Base-by-base conservation (phyloP, 257 asterid species). In the Solanum etuberosum region DNA sequence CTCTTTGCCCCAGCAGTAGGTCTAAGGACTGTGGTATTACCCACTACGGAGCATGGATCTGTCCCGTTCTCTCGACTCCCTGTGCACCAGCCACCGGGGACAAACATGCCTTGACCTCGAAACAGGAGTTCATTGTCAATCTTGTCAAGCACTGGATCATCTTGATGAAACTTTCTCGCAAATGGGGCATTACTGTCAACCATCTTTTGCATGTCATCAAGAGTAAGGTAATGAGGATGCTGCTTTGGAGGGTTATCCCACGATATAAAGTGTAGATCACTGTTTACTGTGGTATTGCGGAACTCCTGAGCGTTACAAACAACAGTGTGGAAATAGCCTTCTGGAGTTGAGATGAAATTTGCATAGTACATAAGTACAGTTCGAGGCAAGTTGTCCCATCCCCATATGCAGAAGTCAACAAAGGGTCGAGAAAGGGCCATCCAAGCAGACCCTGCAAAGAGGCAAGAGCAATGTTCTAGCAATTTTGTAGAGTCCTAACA, bases 361-460 rank as follows among this genome's bases (percentile, higher is more conserved):
- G 99, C 95, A 68, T 95, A 96, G 91, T 95, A 96, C 99, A 96
- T 96, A 16, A 96, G 96, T 37, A 93, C 98, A 9, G 97, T 96
- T 88, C 99, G 90, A 1, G 99, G 99, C 59, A 96, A 88, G 92
- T 96, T 96, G 89, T 95, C 98, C 98, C 98, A 96, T 68, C 99
- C 99, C 98, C 99, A 96, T 90, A 96, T 91, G 93, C 94, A 91
- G 91, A 93, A 96, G 90, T 96, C 99, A 8, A 96, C 83, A 89
- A 96, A 96, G 51, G 98, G 92, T 14, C 96, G 94, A 76, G 99
- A 96, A 65, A 96, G 97, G 54, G 91, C 96, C 98, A 95, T 94
- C 99, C 99, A 96, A 51, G 99, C 99, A 25, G 99, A 96, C 87
- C 99, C 99, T 96, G 93, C 25, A 80, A 88, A 87, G 14, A 85